These are phyloP conservation scores for Lecanicillium sp. DNA, from an alignment of 2,329 filamentous ascomycete species.

Conservation along the genomic window DNA sequence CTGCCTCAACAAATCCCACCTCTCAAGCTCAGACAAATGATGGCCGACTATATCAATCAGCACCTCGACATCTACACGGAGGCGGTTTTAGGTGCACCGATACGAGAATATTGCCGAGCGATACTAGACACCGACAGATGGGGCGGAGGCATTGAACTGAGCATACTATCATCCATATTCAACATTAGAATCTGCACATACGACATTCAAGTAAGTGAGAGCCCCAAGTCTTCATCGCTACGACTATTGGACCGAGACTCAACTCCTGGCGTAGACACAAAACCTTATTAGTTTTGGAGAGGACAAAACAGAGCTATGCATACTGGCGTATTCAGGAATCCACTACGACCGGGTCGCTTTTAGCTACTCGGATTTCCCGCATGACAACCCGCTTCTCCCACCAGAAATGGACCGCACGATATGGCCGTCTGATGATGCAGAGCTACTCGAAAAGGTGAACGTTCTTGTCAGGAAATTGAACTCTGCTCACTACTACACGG, in stretches of 20 bases:
- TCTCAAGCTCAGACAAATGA: conserved; percentile 59
- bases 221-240: no score
- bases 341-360: conserved; percentile 89
- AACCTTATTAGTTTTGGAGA: conserved; percentile 62
- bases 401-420: conserved; percentile 65
- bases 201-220: conserved; percentile 53
- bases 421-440: conserved; percentile 47
- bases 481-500: conserved; percentile 76
- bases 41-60: conserved; percentile 69
- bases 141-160: conserved; percentile 88
- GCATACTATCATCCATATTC: conserved; percentile 77
- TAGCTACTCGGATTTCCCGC: conserved; percentile 50
- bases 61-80: conserved; percentile 66
- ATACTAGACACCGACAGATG: conserved; percentile 75
- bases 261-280: conserved; percentile 18
- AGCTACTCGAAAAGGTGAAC: conserved; percentile 61
- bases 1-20: conserved; percentile 50
- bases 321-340: conserved; percentile 84
- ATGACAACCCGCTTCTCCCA: conserved; percentile 46
- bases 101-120: conserved; percentile 70
- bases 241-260: conserved; percentile 5
- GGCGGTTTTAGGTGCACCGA: conserved; percentile 65
- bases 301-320: conserved; percentile 57
- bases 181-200: conserved; percentile 78
- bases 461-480: conserved; percentile 57